Conservation (phyloP, 305 asterid species). For the Fraxinus albicans region DNA sequence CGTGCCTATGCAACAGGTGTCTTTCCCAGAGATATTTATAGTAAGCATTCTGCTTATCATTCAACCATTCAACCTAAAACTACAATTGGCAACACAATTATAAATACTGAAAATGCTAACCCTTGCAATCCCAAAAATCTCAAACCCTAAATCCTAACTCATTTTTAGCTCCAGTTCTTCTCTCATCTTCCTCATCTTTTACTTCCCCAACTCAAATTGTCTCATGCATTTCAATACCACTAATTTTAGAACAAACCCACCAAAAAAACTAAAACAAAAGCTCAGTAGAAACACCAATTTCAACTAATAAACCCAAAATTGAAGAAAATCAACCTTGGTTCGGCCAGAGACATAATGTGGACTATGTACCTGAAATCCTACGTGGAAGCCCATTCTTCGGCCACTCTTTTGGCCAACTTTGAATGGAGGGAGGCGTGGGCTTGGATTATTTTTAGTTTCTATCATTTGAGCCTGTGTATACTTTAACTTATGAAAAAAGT, state of each 20-base stretch:
- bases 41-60: not conserved
- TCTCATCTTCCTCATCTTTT: constrained; percentile 22
- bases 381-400: too few relatives aligned
- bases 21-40: not conserved
- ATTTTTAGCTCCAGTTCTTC: constrained; percentile 20
- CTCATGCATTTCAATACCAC: constrained; percentile 24
- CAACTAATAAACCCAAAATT: constrained; percentile 15
- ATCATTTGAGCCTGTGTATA: too few relatives aligned
- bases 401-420: too few relatives aligned
- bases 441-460: too few relatives aligned
- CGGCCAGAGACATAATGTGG: too few relatives aligned
- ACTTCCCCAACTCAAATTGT: constrained; percentile 14
- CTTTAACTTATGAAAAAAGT: too few relatives aligned
- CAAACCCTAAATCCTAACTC: constrained; percentile 33
- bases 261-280: not conserved
- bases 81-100: constrained; percentile 17
- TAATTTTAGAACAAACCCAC: constrained; percentile 17
- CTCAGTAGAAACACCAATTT: not conserved
- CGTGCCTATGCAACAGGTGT: not conserved
- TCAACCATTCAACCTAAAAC: constrained; percentile 9
- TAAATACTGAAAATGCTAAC: constrained; percentile 13
- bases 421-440: too few relatives aligned
- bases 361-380: too few relatives aligned
- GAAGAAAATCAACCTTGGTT: constrained; percentile 7
- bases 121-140: constrained; percentile 27